phyloP scores from a whole-genome alignment of 176 grass and related monocot genomes.

The Aegilops bicornis region DNA sequence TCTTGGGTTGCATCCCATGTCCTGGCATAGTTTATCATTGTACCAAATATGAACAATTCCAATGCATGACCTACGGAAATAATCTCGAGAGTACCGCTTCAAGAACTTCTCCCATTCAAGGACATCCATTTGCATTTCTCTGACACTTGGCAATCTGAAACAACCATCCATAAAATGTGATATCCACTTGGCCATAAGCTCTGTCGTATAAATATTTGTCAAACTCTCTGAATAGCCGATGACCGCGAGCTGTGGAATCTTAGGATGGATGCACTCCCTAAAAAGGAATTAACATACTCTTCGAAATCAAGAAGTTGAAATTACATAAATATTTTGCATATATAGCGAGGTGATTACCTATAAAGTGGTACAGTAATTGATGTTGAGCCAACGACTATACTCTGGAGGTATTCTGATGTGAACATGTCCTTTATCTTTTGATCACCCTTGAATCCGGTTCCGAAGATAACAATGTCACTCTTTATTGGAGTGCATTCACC shows the following conservation, averaged over 20 bases:
- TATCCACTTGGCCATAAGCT: constrained; percentile 53
- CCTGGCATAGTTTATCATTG: constrained; percentile 60
- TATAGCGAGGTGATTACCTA: constrained; percentile 18
- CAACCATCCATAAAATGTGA: constrained; percentile 47
- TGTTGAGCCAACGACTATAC: constrained; percentile 33
- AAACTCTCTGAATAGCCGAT: constrained; percentile 62
- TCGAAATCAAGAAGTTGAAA: not conserved
- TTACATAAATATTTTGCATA: not conserved
- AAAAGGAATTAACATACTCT: not conserved
- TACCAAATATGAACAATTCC: constrained; percentile 49
- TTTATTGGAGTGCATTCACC: constrained; percentile 29
- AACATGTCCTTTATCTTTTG: constrained; percentile 67
- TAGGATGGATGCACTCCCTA: constrained; percentile 68
- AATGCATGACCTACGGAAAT: constrained; percentile 51
- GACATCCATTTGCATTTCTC: constrained; percentile 42
- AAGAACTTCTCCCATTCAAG: constrained; percentile 61
- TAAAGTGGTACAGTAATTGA: constrained; percentile 47
- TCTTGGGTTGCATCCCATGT: constrained; percentile 60
- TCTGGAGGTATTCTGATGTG: constrained; percentile 46
- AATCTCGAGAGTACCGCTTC: constrained; percentile 36
- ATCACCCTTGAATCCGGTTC: constrained; percentile 52
- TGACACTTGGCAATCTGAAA: constrained; percentile 46
- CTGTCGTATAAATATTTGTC: constrained; percentile 56
- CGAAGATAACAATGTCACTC: constrained; percentile 51
- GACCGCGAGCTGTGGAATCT: constrained; percentile 54